These are phyloP conservation scores for Fusarium sororula DNA, from an alignment of 2,329 filamentous ascomycete species.

Conservation along the genomic window DNA sequence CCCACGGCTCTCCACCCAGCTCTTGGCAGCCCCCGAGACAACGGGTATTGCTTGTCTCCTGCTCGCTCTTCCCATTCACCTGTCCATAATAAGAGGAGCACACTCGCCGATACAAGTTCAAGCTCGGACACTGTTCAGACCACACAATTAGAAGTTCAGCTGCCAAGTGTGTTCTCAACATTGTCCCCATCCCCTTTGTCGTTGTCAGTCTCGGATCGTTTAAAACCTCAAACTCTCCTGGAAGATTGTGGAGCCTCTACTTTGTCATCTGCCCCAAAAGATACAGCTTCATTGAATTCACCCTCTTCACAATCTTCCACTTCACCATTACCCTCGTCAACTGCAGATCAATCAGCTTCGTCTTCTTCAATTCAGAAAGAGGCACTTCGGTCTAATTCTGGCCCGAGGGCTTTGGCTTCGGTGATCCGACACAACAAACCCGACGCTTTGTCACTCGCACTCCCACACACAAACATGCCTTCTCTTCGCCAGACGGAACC, in stretches of 20 bases:
- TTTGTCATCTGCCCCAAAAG: conserved; percentile 22
- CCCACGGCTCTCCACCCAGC: conserved; percentile 62
- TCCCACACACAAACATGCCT: conserved; percentile 57
- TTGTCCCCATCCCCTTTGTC: conserved; percentile 15
- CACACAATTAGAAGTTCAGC: conserved; percentile 5
- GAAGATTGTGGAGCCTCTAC: conserved; percentile 40
- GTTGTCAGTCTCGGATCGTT: conserved; percentile 17
- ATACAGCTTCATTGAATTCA: conserved; percentile 10
- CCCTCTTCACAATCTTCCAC: conserved; percentile 7
- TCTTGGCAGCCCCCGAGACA: conserved; percentile 51
- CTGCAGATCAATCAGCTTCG: conserved; percentile 39
- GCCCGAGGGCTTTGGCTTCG: conserved; percentile 83
- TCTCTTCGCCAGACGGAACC: conserved; percentile 53
- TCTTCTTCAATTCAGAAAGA: conserved; percentile 12
- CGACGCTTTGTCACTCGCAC: conserved; percentile 66
- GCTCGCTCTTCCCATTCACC: conserved; percentile 22
- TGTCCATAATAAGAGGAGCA: conserved; percentile 35
- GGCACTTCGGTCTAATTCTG: conserved; percentile 56
- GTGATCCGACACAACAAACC: conserved; percentile 68
- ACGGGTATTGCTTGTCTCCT: conserved; percentile 28
- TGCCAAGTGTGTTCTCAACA: neutral
- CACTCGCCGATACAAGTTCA: conserved; percentile 15
- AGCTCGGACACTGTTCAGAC: conserved; percentile 4
- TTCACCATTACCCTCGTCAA: conserved; percentile 12
- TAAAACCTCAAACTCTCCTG: conserved; percentile 27